phyloP scores from a whole-genome alignment of 1,139 yeast genomes.

The Pichia inconspicua region DNA sequence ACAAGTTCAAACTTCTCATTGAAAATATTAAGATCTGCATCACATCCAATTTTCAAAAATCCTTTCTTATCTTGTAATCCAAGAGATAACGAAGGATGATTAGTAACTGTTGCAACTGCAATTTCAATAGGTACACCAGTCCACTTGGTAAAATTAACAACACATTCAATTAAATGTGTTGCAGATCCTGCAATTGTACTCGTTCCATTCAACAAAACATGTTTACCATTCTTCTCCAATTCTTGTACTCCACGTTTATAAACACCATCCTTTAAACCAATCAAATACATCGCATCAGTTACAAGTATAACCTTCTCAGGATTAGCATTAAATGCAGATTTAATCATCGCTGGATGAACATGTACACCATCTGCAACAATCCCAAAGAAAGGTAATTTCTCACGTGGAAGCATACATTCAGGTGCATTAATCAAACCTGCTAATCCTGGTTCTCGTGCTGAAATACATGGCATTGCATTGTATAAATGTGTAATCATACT shows the following conservation, averaged over 20 bases:
- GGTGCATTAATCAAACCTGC: slow-evolving; percentile 34
- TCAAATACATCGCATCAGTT: slow-evolving; percentile 55
- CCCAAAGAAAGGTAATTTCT: slow-evolving; percentile 43
- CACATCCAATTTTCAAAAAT: slow-evolving; percentile 45
- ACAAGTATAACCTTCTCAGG: slow-evolving; percentile 52
- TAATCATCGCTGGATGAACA: slow-evolving; percentile 51
- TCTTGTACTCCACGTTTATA: slow-evolving; percentile 44
- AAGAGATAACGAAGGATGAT: slow-evolving; percentile 47
- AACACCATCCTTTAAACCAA: slow-evolving; percentile 45
- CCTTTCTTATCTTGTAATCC: slow-evolving; percentile 42
- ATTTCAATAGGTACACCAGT: slow-evolving; percentile 42
- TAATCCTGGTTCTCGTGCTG: slow-evolving; percentile 55
- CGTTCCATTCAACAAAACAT: slow-evolving; percentile 46
- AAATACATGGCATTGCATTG: slow-evolving; percentile 65
- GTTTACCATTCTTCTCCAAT: slow-evolving; percentile 44
- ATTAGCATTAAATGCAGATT: slow-evolving; percentile 45
- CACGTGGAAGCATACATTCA: slow-evolving; percentile 20
- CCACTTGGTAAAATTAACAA: slow-evolving; percentile 50
- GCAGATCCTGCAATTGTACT: slow-evolving; percentile 60
- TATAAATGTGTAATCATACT: slow-evolving; percentile 57
- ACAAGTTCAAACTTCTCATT: slow-evolving; percentile 40
- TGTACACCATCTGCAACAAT: slow-evolving; percentile 58
- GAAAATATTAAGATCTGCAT: slow-evolving; percentile 51
- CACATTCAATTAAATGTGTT: slow-evolving; percentile 47
- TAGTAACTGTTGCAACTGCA: slow-evolving; percentile 52